phyloP scores from a whole-genome alignment of 2,329 filamentous ascomycete genomes.

The Claviceps pazoutovae region DNA sequence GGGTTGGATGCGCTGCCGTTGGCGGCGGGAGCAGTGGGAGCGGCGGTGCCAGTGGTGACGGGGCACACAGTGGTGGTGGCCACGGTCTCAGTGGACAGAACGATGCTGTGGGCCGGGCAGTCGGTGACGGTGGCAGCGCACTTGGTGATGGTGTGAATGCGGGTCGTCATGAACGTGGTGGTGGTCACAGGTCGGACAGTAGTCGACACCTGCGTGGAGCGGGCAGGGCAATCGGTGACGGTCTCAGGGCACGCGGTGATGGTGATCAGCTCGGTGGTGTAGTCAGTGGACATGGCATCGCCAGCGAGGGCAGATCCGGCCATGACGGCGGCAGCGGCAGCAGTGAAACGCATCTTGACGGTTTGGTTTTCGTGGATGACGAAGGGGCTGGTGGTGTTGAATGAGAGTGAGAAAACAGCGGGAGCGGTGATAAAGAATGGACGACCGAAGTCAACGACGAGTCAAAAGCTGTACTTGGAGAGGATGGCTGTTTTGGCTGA shows the following conservation, averaged over 20 bases:
- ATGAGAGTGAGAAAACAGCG: conserved; percentile 12
- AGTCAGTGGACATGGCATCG: conserved; percentile 29
- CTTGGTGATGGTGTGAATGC: conserved; percentile 46
- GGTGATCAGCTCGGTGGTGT: conserved; percentile 44
- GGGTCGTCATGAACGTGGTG: conserved; percentile 42
- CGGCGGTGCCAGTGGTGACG: conserved; percentile 10
- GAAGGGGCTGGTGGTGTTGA: conserved; percentile 9
- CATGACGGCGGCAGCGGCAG: conserved; percentile 27
- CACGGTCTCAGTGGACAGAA: conserved; percentile 22
- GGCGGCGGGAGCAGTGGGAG: conserved; percentile 2
- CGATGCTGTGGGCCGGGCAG: conserved; percentile 37
- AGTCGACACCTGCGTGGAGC: conserved; percentile 24
- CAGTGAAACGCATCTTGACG: conserved; percentile 50
- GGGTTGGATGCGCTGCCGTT: not conserved
- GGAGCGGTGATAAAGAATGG: conserved; percentile 34
- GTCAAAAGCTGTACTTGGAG: conserved; percentile 24
- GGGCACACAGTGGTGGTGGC: conserved; percentile 10
- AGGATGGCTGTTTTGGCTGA: conserved; percentile 30
- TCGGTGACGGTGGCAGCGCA: conserved; percentile 46
- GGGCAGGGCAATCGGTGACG: conserved; percentile 46
- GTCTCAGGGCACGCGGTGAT: conserved; percentile 46
- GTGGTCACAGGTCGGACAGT: conserved; percentile 31
- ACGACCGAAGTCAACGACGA: conserved; percentile 41
- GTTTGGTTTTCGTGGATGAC: conserved; percentile 18
- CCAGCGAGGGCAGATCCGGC: conserved; percentile 20